phyloP scores from a whole-genome alignment of 768 basidiomycete genomes.

The Termitomyces bulborhizus region DNA sequence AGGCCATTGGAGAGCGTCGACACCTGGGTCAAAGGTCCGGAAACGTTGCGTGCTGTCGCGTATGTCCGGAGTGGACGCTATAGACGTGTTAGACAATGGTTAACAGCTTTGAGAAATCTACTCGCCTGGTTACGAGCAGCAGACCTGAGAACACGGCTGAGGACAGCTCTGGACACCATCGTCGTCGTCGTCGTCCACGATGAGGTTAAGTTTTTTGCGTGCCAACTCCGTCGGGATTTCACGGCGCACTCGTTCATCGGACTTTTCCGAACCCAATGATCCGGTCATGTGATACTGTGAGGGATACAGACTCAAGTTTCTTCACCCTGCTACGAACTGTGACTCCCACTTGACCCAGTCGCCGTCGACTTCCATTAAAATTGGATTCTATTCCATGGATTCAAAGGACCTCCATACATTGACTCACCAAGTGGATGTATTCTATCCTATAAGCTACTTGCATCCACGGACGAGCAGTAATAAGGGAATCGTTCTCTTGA shows the following conservation, averaged over 20 bases:
- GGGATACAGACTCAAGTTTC: too few relatives aligned
- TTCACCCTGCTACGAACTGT: too few relatives aligned
- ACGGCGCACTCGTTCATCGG: slow-evolving; percentile 11
- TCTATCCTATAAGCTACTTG: too few relatives aligned
- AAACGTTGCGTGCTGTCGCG: slow-evolving; percentile 63
- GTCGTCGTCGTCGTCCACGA: slow-evolving; percentile 19
- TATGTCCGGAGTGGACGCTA: slow-evolving; percentile 47
- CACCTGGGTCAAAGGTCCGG: slow-evolving; percentile 79
- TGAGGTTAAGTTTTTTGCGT: slow-evolving; percentile 12
- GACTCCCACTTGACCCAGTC: too few relatives aligned
- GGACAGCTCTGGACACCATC: slow-evolving; percentile 26
- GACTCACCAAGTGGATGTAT: too few relatives aligned
- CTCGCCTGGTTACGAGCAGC: slow-evolving; percentile 17
- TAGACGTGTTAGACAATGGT: background rate
- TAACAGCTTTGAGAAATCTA: background rate
- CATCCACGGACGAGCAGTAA: too few relatives aligned
- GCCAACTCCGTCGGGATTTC: slow-evolving; percentile 12
- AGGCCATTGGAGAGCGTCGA: slow-evolving; percentile 93
- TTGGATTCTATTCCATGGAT: too few relatives aligned
- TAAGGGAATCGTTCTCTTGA: too few relatives aligned
- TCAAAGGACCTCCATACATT: too few relatives aligned
- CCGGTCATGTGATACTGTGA: slow-evolving; percentile 1
- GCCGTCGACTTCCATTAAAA: too few relatives aligned
- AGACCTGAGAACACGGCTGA: slow-evolving; percentile 21
- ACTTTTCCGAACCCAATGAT: slow-evolving; percentile 3